Conservation (phyloP, 805 yeast genomes). For the Myxozyma neotropica region DNA sequence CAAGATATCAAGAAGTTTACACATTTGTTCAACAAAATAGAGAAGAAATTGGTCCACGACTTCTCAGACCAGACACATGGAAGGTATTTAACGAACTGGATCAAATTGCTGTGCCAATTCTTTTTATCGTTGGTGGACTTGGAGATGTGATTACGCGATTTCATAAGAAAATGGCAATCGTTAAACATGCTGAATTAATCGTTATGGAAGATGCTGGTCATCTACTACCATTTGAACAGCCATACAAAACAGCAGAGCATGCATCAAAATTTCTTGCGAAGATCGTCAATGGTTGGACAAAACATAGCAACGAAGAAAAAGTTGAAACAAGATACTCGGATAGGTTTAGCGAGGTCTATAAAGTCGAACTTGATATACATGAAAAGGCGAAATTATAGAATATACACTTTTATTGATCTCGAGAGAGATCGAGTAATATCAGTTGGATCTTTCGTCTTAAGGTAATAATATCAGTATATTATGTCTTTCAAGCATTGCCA, state of each 20-base stretch:
- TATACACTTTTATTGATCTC: not conserved
- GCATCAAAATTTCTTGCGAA: slow-evolving; percentile 6
- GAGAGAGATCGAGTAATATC: too few relatives aligned
- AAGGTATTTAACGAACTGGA: slow-evolving; percentile 4
- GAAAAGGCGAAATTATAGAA: not conserved
- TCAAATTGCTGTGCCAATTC: slow-evolving; percentile 3
- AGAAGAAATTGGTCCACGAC: not conserved
- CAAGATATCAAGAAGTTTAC: slow-evolving; percentile 27
- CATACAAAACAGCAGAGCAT: slow-evolving; percentile 10
- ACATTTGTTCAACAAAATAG: slow-evolving; percentile 11
- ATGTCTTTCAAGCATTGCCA: too few relatives aligned
- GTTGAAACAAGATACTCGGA: not conserved
- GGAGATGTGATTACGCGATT: not conserved
- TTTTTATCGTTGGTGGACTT: slow-evolving; percentile 13
- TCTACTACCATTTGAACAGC: slow-evolving; percentile 20
- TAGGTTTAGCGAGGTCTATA: slow-evolving; percentile 2
- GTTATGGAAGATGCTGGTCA: slow-evolving; percentile 12
- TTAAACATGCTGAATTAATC: slow-evolving; percentile 5
- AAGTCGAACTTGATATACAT: not conserved
- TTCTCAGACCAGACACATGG: slow-evolving; percentile 4
- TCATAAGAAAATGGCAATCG: not conserved
- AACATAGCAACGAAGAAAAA: not conserved
- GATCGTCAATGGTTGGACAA: not conserved
- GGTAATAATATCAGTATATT: too few relatives aligned
- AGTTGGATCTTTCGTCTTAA: too few relatives aligned